Evolutionary conservation across 2,329 filamentous ascomycete species (phyloP), one percentile per base, ranked within the genome.

Genomic region (Trichophyton rubrum): DNA sequence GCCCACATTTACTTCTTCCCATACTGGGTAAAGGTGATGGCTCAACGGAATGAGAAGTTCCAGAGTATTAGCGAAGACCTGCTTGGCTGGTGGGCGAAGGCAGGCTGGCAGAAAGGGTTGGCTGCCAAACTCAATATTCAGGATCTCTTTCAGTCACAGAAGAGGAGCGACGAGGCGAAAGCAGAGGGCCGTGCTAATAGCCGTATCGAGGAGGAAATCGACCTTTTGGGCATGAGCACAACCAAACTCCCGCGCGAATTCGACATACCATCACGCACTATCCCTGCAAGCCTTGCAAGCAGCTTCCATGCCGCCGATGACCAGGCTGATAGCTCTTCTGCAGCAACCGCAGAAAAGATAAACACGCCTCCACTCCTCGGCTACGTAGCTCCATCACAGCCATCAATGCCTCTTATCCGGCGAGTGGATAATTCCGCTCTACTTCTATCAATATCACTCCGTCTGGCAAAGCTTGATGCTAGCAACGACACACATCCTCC

Each of bases 1-100:
- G 89, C 92, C 0, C 92, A 97, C 70, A 87, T 97, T 61, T 99
- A 99, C 73, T 84, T 99, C 64, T 89, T 99, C 66, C 93, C 93
- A 0, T 85, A 84, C 66, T 97, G 93, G 92, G 82, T 95, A 7
- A 82, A 96, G 68, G 86, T 95, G 59, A 88, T 96, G 72, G 83
- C 95, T 47, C 82, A 83, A 61, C 79, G 81, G 63, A 95, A 96
- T 68, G 86, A 91, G 33, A 85, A 82, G 9, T 83, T 99, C 64
- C 89, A 96, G 67, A 95, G 86, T 60, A 85, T 99, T 56, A 88
- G 88, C 35, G 92, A 97, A 72, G 92, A 97, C 68, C 84, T 96
- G 4, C 79, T 97, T 15, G 90, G 91, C 5, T 96, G 89, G 88
- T 96, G 91, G 90, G 89, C 91, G 38, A 97, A 97, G 72, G 85